Percentiles rank a stretch among this genome's conserved stretches.
Conservation (phyloP, 2,329 filamentous ascomycete species). For the Exophiala xenobiotica region DNA sequence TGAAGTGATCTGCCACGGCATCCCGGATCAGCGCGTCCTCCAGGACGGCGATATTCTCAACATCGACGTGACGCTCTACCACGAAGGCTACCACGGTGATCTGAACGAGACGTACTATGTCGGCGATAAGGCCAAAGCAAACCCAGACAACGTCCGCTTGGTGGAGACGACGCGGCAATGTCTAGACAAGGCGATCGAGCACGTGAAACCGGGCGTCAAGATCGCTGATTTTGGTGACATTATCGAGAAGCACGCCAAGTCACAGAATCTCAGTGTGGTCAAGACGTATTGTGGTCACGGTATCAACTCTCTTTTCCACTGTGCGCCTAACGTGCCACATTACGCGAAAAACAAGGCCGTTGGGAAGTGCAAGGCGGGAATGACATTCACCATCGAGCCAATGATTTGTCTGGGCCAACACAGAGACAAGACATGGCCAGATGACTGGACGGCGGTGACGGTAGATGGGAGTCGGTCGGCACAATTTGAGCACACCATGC, state of each 20-base stretch:
- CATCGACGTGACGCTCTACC: conserved; percentile 92
- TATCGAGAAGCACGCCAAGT: conserved; percentile 94
- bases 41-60: conserved; percentile 95
- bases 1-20: conserved; percentile 98
- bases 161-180: conserved; percentile 88
- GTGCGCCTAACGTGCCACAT: conserved; percentile 89
- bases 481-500: conserved; percentile 88
- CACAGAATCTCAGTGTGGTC: conserved; percentile 81
- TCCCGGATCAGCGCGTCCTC: conserved; percentile 84
- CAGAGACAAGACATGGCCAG: conserved; percentile 93
- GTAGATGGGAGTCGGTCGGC: conserved; percentile 85
- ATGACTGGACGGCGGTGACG: conserved; percentile 97
- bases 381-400: conserved; percentile 98
- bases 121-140: conserved; percentile 77
- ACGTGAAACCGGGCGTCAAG: conserved; percentile 88
- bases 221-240: conserved; percentile 92
- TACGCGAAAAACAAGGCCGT: conserved; percentile 99
- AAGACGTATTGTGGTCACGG: conserved; percentile 96
- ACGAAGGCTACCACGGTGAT: conserved; percentile 92
- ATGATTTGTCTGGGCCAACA: conserved; percentile 95
- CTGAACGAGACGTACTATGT: conserved; percentile 99
- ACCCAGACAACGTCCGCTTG: conserved; percentile 84
- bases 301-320: conserved; percentile 91
- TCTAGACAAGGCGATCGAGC: conserved; percentile 82
- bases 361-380: conserved; percentile 87